phyloP scores from a whole-genome alignment of 1,284 basidiomycete species.

The Ceratobasidium papillatum region DNA sequence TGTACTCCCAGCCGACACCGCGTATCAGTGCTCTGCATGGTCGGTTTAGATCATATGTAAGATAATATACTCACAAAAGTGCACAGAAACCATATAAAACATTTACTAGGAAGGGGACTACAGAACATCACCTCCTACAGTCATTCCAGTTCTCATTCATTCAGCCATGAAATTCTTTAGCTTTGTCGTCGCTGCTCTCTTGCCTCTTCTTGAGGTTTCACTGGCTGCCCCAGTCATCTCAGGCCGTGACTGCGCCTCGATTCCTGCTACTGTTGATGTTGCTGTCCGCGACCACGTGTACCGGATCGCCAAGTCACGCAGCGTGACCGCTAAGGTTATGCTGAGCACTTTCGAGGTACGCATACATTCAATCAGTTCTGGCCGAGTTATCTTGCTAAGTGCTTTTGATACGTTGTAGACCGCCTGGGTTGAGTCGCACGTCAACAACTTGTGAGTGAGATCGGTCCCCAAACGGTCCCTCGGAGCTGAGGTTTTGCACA shows the following conservation, averaged over 20 bases:
- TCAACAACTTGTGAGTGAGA: conserved; percentile 31
- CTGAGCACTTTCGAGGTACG: conserved; percentile 37
- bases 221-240: conserved; percentile 12
- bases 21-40: conserved; percentile 27
- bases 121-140: neutral
- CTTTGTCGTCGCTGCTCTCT: neutral
- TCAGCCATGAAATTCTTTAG: conserved; percentile 22
- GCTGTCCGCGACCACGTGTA: conserved; percentile 37
- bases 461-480: neutral
- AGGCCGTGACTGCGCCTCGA: conserved; percentile 8
- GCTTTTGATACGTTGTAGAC: conserved; percentile 5
- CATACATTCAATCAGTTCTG: neutral
- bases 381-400: neutral
- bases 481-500: neutral
- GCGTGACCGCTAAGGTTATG: conserved; percentile 28
- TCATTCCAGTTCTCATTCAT: neutral
- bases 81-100: conserved; percentile 6
- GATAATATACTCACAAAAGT: neutral
- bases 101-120: no score
- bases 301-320: conserved; percentile 24
- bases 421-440: conserved; percentile 36
- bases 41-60: neutral
- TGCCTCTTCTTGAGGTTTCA: conserved; percentile 26
- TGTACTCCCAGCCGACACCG: conserved; percentile 1
- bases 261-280: conserved; percentile 26